Evolutionary conservation across 495 filamentous ascomycete species (phyloP).

Genomic region (Cladorrhinum samala): DNA sequence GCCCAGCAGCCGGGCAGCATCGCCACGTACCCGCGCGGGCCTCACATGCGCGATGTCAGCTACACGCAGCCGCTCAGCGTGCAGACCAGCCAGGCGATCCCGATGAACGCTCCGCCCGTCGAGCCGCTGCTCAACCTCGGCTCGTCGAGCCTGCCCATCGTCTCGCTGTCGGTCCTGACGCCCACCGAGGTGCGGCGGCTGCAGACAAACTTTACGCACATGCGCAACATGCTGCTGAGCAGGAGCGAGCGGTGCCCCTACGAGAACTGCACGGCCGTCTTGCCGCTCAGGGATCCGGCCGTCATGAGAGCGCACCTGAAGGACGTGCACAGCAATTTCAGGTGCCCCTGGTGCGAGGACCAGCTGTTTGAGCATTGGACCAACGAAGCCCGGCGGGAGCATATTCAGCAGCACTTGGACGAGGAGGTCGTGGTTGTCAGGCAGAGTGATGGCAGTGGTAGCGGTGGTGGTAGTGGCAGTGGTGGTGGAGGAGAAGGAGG

Average conservation of each 20-base stretch:
- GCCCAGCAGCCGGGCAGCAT: not conserved
- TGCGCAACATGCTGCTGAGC: conserved; percentile 30
- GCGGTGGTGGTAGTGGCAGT: not conserved
- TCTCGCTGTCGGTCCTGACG: conserved; percentile 33
- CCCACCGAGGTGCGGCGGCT: conserved; percentile 32
- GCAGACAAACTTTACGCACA: conserved; percentile 25
- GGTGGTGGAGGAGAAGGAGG: not conserved
- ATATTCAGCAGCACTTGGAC: not conserved
- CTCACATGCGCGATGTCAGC: conserved; percentile 12
- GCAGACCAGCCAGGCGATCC: conserved; percentile 14
- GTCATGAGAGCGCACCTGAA: conserved; percentile 28
- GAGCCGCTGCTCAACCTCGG: conserved; percentile 30
- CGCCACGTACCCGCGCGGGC: not conserved
- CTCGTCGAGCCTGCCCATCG: conserved; percentile 22
- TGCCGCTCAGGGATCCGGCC: conserved; percentile 16
- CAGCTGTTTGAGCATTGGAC: conserved; percentile 22
- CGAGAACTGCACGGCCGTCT: conserved; percentile 22
- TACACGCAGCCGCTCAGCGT: conserved; percentile 20
- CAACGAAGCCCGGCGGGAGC: not conserved
- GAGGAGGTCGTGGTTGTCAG: not conserved
- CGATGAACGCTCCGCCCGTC: conserved; percentile 29
- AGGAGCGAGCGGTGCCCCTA: conserved; percentile 32
- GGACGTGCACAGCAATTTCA: conserved; percentile 19
- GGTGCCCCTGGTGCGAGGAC: conserved; percentile 26
- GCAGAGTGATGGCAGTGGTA: not conserved